Evolutionary conservation across 2,329 filamentous ascomycete species (phyloP).

Genomic region (Diplodia intermedia): DNA sequence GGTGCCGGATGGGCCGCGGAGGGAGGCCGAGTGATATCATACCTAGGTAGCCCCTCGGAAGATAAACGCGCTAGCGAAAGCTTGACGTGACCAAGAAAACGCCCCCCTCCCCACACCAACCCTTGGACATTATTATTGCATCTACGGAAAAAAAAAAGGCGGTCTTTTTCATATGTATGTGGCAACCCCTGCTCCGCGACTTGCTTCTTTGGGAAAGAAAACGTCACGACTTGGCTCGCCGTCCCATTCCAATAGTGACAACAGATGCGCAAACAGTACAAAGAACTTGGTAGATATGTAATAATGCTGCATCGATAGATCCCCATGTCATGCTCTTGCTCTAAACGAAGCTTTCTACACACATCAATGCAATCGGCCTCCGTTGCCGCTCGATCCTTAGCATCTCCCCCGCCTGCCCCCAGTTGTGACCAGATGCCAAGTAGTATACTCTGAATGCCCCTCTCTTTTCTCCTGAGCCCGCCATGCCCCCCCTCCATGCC

Average conservation of each 20-base stretch:
- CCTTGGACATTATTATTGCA: neutral
- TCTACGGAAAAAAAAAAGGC: too few relatives aligned
- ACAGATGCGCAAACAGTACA: too few relatives aligned
- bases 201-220: neutral
- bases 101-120: neutral
- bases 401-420: neutral
- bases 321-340: neutral
- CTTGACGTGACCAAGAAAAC: conserved; percentile 22
- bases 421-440: neutral
- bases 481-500: neutral
- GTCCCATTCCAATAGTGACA: neutral
- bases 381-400: neutral
- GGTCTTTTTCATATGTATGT: neutral
- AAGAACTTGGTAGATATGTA: neutral
- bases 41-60: neutral
- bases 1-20: too few relatives aligned
- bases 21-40: conserved; percentile 27
- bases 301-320: neutral
- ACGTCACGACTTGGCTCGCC: neutral
- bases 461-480: neutral
- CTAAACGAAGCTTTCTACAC: neutral
- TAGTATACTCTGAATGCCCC: neutral
- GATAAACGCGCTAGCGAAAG: conserved; percentile 19
- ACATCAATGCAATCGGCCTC: neutral
- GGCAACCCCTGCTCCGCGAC: neutral